phyloP scores from a whole-genome alignment of 1,284 basidiomycete genomes.

The Erythrobasidium hasegawianum region DNA sequence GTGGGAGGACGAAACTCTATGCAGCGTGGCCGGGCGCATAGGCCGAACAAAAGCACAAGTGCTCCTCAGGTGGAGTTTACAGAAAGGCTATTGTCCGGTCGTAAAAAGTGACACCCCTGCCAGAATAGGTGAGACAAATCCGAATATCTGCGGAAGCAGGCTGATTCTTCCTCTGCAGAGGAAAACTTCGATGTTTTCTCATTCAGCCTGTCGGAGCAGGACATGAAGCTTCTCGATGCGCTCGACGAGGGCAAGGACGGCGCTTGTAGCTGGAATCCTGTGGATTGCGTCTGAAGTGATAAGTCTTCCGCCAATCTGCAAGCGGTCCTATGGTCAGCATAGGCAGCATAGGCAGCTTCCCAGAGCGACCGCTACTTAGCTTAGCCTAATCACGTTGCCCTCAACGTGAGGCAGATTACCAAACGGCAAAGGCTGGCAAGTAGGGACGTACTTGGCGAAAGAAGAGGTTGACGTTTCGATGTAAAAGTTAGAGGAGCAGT shows the following conservation, averaged over 20 bases:
- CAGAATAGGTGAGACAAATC: conserved; percentile 54
- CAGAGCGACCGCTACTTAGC: no score
- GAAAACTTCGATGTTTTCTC: conserved; percentile 67
- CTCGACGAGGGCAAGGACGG: conserved; percentile 64
- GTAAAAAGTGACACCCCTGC: conserved; percentile 23
- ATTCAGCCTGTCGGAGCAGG: conserved; percentile 61
- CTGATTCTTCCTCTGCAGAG: conserved; percentile 27
- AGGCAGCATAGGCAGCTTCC: no score
- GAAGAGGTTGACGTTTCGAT: no score
- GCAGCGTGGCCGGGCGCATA: conserved; percentile 35
- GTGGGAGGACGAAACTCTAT: conserved; percentile 58
- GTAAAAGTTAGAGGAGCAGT: no score
- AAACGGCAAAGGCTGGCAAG: no score
- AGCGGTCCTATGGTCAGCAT: no score
- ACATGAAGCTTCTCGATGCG: conserved; percentile 60
- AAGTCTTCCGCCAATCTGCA: no score
- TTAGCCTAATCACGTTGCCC: no score
- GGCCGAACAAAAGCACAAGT: conserved; percentile 65
- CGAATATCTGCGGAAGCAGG: background rate
- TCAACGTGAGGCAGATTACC: no score
- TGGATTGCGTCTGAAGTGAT: no score
- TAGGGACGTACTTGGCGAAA: no score
- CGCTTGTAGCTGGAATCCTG: conserved; percentile 68
- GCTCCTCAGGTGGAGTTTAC: conserved; percentile 63
- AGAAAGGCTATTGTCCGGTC: conserved; percentile 21